phyloP scores from a whole-genome alignment of 352 stramenopile species.

The Phytophthora meadii region DNA sequence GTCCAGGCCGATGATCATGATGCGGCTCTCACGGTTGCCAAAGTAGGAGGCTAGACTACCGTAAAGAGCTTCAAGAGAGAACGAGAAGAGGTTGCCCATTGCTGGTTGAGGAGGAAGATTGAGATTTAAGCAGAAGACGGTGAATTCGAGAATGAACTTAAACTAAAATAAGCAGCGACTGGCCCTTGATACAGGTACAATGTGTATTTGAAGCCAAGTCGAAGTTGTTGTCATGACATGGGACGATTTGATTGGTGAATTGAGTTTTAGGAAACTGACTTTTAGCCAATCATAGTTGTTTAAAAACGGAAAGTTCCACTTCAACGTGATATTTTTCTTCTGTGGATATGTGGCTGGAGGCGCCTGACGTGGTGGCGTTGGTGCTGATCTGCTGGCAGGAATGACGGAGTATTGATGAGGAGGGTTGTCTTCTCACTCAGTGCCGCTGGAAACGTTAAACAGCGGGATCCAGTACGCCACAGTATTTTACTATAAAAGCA shows the following conservation, averaged over 20 bases:
- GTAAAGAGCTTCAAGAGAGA: constrained; percentile 44
- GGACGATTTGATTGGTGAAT: constrained; percentile 16
- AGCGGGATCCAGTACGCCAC: too few species aligned
- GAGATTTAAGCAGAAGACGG: neutral
- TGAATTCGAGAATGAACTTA: constrained; percentile 22
- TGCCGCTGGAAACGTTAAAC: too few species aligned
- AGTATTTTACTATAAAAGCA: too few species aligned
- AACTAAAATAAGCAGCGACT: too few species aligned
- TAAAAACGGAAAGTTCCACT: constrained; percentile 12
- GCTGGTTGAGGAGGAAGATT: neutral
- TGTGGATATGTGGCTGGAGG: neutral
- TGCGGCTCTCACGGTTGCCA: constrained; percentile 46
- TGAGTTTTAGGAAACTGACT: neutral
- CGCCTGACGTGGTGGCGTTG: neutral
- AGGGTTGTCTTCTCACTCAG: too few species aligned
- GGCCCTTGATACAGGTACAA: neutral
- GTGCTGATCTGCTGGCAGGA: too few species aligned
- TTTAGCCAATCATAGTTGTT: constrained; percentile 2
- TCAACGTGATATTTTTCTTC: constrained; percentile 4
- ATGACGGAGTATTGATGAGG: too few species aligned
- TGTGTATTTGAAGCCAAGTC: constrained; percentile 17
- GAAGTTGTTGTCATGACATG: constrained; percentile 32
- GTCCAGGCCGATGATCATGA: constrained; percentile 94
- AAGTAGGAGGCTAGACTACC: constrained; percentile 41
- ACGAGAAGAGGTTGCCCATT: constrained; percentile 61